Percentiles rank a stretch among this genome's conserved stretches.
These are phyloP conservation scores for Penicillium arizonense DNA, from an alignment of 495 filamentous ascomycete species.

Conservation along the genomic window DNA sequence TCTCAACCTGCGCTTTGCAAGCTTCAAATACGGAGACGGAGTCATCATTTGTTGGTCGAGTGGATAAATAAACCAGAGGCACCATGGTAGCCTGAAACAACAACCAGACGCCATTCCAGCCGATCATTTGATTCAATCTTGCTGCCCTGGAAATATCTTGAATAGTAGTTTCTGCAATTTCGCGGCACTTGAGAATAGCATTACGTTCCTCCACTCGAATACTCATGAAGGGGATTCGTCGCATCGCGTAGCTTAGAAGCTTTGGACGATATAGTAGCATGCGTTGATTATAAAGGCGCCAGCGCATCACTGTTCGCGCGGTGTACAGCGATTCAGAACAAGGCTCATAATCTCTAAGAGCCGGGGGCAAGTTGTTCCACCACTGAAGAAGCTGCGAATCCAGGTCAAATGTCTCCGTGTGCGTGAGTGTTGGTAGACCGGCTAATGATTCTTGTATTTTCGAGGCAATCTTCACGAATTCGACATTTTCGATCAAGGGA, in stretches of 20 bases:
- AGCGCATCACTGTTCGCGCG: slow-evolving; percentile 69
- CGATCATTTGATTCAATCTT: slow-evolving; percentile 66
- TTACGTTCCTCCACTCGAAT: slow-evolving; percentile 57
- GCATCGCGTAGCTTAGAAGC: slow-evolving; percentile 63
- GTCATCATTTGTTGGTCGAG: slow-evolving; percentile 32
- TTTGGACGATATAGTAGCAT: slow-evolving; percentile 70
- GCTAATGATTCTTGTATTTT: slow-evolving; percentile 68
- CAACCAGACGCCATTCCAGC: slow-evolving; percentile 78
- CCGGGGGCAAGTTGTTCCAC: slow-evolving; percentile 62
- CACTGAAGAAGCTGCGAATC: slow-evolving; percentile 63
- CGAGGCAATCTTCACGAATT: slow-evolving; percentile 69
- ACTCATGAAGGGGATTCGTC: slow-evolving; percentile 50
- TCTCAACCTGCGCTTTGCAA: slow-evolving; percentile 53
- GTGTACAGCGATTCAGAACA: slow-evolving; percentile 65
- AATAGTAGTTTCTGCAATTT: slow-evolving; percentile 62
- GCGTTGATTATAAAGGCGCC: slow-evolving; percentile 69
- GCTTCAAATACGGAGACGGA: slow-evolving; percentile 43
- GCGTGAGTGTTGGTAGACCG: slow-evolving; percentile 55
- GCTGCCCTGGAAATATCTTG: slow-evolving; percentile 59
- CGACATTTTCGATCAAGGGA: slow-evolving; percentile 66
- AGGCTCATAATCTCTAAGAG: slow-evolving; percentile 60
- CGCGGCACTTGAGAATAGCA: slow-evolving; percentile 61
- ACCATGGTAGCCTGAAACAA: slow-evolving; percentile 75
- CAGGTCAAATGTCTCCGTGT: slow-evolving; percentile 55
- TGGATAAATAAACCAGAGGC: slow-evolving; percentile 63